Evolutionary conservation across 441 rosid genomes (phyloP), one percentile per base, ranked within the genome.

Genomic region (Pelargonium myrrhifolium): DNA sequence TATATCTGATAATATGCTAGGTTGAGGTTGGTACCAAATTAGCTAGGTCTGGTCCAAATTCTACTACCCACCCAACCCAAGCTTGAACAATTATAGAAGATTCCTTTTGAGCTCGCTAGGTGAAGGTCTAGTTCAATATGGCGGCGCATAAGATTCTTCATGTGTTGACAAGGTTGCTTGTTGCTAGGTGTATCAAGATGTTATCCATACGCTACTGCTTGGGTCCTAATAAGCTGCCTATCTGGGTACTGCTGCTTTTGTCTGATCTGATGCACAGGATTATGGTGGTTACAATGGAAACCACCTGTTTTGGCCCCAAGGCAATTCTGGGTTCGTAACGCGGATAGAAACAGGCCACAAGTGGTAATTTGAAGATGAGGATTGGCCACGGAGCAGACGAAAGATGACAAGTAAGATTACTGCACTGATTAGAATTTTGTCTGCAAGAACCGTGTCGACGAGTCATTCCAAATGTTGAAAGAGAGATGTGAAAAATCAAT

Each of bases 231-330:
- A 55, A 55, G 61, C 24, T 55, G 61, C 26, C 61, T 55, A 11
- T 55, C 20, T 18, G 61, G 53, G 26, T 18, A 55, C 61, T 55
- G 61, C 61, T 18, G 61, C 26, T 55, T 55, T 17, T 55, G 61
- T 55, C 61, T 55, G 11, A 55, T 55, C 61, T 55, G 61, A 55
- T 55, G 11, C 61, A 18, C 26, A 55, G 10, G 20, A 55, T 20
- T 55, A 55, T 55, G 61, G 20, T 55, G 61, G 61, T 55, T 55
- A 55, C 24, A 55, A 20, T 20, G 39, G 61, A 55, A 55, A 55
- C 61, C 61, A 55, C 61, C 24, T 55, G 26, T 20, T 20, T 17
- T 55, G 39, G 39, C 39, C 39, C 39, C 39, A 6, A 35, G 39
- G 39, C 39, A 35, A 35, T 35, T 35, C 9, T 35, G 26, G 61